Conservation (phyloP, 2,329 filamentous ascomycete genomes). For the Teratosphaeriaceae sp. region DNA sequence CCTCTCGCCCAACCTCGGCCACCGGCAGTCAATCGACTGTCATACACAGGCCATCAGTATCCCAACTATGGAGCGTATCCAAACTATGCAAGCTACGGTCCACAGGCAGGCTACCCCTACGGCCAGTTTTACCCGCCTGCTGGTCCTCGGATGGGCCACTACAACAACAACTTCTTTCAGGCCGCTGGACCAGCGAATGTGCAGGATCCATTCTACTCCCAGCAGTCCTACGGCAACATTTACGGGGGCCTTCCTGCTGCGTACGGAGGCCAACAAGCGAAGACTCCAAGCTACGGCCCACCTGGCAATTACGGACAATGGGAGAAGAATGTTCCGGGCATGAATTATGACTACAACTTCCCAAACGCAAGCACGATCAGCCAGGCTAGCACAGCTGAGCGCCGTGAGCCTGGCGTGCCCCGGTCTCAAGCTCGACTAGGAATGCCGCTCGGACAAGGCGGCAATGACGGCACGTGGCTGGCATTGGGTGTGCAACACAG, state of each 20-base stretch:
- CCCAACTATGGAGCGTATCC: conserved; percentile 4
- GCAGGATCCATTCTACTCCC: conserved; percentile 9
- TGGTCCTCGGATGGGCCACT: background rate
- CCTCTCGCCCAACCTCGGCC: too few species aligned
- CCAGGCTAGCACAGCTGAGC: background rate
- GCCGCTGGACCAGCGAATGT: background rate
- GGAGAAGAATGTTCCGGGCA: background rate
- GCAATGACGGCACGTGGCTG: too few species aligned
- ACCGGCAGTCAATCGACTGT: background rate
- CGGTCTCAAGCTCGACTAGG: too few species aligned
- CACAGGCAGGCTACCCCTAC: background rate
- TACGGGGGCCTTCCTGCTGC: conserved; percentile 2
- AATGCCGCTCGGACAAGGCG: too few species aligned
- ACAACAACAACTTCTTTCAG: conserved; percentile 2
- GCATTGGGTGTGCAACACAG: too few species aligned
- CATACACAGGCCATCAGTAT: conserved; percentile 2
- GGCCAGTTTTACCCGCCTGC: background rate
- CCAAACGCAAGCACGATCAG: background rate
- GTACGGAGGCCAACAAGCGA: background rate
- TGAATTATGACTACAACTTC: conserved; percentile 9
- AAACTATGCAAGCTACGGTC: background rate
- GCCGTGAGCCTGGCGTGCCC: background rate
- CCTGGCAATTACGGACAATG: background rate
- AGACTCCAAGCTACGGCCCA: background rate
- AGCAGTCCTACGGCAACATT: conserved; percentile 2